phyloP scores from a whole-genome alignment of 192 early-diverging fungal species.

The Backusella psychrophila region DNA sequence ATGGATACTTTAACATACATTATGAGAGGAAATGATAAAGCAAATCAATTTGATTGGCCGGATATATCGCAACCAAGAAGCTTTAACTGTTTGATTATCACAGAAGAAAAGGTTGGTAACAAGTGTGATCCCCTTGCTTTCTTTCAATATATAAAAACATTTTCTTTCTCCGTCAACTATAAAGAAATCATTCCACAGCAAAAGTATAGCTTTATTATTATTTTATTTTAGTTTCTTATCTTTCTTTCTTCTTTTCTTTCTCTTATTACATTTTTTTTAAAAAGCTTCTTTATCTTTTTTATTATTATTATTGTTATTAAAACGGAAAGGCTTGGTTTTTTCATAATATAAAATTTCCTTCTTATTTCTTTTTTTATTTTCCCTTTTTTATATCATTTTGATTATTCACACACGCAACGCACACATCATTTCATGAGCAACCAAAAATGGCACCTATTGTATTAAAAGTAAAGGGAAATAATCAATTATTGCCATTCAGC shows the following conservation, averaged over 20 bases:
- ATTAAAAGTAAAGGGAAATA: constrained; percentile 71
- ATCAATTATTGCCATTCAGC: constrained; percentile 68
- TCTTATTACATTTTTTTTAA: not conserved
- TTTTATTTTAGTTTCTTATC: not conserved
- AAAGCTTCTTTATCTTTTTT: not conserved
- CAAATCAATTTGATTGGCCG: not conserved
- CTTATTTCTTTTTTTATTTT: not conserved
- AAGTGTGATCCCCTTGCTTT: not conserved
- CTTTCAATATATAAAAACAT: not conserved
- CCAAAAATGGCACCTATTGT: constrained; percentile 61
- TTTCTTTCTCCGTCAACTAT: not conserved
- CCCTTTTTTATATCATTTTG: constrained; percentile 6
- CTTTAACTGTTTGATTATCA: not conserved
- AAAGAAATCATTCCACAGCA: constrained; percentile 1
- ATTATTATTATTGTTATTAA: not conserved
- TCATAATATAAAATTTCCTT: not conserved
- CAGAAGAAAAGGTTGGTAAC: not conserved
- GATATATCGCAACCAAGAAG: not conserved
- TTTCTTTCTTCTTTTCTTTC: not conserved
- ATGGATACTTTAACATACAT: no score
- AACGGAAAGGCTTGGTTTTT: not conserved
- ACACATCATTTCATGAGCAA: not conserved
- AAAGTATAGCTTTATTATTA: not conserved
- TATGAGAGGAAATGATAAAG: not conserved
- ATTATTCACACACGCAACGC: not conserved